Evolutionary conservation across 768 basidiomycete species (phyloP), one percentile per base, ranked within the genome.

Genomic region (Agrocybe praecox): DNA sequence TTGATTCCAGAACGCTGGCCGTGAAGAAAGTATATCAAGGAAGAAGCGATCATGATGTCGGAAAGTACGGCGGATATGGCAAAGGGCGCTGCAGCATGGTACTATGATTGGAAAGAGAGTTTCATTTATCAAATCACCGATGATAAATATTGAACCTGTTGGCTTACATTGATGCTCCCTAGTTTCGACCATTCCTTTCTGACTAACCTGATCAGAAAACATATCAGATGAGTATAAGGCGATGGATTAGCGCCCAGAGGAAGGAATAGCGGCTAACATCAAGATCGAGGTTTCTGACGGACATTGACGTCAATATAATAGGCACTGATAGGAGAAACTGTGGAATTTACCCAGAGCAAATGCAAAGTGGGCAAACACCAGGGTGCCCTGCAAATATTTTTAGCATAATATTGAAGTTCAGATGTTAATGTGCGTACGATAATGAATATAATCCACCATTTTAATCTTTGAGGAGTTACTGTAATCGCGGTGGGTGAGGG

Each of bases 21-120:
- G 48, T 73, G 66, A 10, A 82, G 65, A 18, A 78, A 64, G 18
- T 76, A 58, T 49, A 78, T 80, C 2, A 82, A 63, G 2, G 77
- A 67, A 6, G 46, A 63, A 6, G 79, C 76, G 49, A 81, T 78
- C 22, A 73, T 53, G 22, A 79, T 63, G 56, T 82, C 81, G 0
- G 80, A 78, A 7, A 79, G 60, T 1, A 80, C 79, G 4, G 77
- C 77, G 46, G 75, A 74, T 12, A 76, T 46, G 2, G 77, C 78
- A 56, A 80, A 78, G 2, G 78, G 79, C 22, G 74, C 72, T 0
- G 75, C 76, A 0, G 76, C 76, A 44, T 70, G 66, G 9, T 75
- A 62, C 77, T 77, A n/a, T 14, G 52, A 11, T 47, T 12, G 11
- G 1, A 14, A 18, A 23, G 22, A 32, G 46, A 24, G 24, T n/a